Conservation (phyloP, 2,329 filamentous ascomycete species). For the Raffaelea deltoideospora region DNA sequence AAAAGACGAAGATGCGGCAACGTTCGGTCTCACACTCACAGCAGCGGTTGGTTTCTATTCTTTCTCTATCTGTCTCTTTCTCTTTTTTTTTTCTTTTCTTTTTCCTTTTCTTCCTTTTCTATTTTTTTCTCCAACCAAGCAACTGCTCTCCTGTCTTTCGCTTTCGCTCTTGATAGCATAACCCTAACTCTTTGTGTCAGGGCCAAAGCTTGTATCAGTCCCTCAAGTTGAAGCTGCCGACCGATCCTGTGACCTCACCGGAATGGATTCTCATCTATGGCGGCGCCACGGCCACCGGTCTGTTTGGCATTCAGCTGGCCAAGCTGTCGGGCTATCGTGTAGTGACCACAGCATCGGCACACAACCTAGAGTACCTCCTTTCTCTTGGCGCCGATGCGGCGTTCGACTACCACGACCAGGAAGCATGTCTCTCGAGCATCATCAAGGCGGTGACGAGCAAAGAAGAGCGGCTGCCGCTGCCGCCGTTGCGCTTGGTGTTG, state of each 20-base stretch:
- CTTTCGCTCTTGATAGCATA: too few relatives aligned
- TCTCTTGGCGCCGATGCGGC: conserved; percentile 27
- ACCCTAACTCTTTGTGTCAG: too few relatives aligned
- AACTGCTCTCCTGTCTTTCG: too few relatives aligned
- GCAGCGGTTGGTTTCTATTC: conserved; percentile 27
- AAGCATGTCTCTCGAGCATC: conserved; percentile 9
- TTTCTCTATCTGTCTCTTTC: too few relatives aligned
- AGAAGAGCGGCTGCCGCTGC: conserved; percentile 10
- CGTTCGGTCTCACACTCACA: conserved; percentile 22
- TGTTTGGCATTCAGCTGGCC: conserved; percentile 31
- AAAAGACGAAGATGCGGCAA: conserved; percentile 30
- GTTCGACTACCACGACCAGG: conserved; percentile 27
- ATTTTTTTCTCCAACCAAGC: too few relatives aligned
- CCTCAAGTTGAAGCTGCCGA: conserved; percentile 30
- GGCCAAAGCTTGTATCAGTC: conserved; percentile 32
- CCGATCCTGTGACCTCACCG: conserved; percentile 11
- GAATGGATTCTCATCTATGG: conserved; percentile 28
- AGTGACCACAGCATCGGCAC: conserved; percentile 22
- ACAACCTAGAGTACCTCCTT: conserved; percentile 23
- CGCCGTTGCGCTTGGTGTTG: conserved; percentile 16
- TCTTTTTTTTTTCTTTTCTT: background rate
- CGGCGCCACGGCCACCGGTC: conserved; percentile 38
- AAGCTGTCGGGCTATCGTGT: conserved; percentile 24
- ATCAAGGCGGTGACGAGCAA: conserved; percentile 11
- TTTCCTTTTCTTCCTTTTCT: too few relatives aligned